These are phyloP conservation scores for Cladosporium colombiae DNA, from an alignment of 2,329 filamentous ascomycete genomes.

Conservation along the genomic window DNA sequence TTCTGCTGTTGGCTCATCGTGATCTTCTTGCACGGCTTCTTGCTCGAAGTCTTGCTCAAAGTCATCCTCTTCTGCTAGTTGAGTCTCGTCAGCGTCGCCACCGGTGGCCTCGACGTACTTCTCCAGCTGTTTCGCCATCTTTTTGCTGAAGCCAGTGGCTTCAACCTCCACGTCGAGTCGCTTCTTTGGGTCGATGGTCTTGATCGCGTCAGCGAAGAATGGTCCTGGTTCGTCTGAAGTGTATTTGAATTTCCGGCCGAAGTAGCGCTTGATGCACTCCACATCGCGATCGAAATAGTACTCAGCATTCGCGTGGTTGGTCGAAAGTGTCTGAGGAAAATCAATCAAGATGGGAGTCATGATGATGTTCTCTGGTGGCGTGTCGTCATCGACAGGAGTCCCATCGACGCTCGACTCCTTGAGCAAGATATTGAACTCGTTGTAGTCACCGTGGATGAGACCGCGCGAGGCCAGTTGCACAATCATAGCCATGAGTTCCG, in stretches of 20 bases:
- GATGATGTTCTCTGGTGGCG: conserved; percentile 45
- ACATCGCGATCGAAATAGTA: conserved; percentile 98
- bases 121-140: conserved; percentile 93
- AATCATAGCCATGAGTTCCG: conserved; percentile 86
- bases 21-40: conserved; percentile 42
- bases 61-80: conserved; percentile 39
- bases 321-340: conserved; percentile 97
- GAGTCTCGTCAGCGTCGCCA: conserved; percentile 45
- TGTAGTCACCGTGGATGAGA: conserved; percentile 96
- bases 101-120: conserved; percentile 71
- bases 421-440: conserved; percentile 97
- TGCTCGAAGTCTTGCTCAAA: conserved; percentile 36
- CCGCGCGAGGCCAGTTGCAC: conserved; percentile 80
- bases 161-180: conserved; percentile 86
- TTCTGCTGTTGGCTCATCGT: conserved; percentile 27
- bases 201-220: conserved; percentile 80
- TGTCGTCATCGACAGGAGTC: conserved; percentile 29
- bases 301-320: conserved; percentile 89
- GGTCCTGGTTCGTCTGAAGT: conserved; percentile 78
- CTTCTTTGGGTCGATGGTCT: conserved; percentile 65
- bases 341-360: conserved; percentile 88
- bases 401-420: conserved; percentile 59
- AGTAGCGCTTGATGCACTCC: conserved; percentile 92
- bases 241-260: conserved; percentile 86
- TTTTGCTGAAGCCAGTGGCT: conserved; percentile 93